Evolutionary conservation across 1,284 basidiomycete species (phyloP).

Genomic region (Tylopilus orsonianus): DNA sequence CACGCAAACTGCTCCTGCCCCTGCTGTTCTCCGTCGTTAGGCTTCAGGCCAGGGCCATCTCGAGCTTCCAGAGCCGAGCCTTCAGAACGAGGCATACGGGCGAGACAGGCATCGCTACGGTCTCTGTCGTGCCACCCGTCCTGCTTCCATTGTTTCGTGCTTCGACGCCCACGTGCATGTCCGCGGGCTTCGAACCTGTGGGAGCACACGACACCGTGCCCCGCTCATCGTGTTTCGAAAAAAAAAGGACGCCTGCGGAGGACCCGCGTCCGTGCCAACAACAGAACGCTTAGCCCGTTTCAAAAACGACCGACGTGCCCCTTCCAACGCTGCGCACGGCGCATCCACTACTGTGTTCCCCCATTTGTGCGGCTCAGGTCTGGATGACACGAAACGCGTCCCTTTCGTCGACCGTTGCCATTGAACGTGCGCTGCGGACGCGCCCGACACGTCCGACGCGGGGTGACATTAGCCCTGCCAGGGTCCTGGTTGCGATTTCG

Average conservation of each 20-base stretch:
- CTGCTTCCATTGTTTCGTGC: too few species aligned
- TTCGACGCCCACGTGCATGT: constrained; percentile 7
- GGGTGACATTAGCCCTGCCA: too few species aligned
- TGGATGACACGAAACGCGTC: too few species aligned
- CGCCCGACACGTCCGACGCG: not conserved
- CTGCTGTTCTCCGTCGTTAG: too few species aligned
- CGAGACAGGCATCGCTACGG: not conserved
- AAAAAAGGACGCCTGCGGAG: not conserved
- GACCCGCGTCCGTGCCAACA: too few species aligned
- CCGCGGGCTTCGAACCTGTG: constrained; percentile 4
- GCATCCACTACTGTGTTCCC: too few species aligned
- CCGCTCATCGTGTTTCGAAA: not conserved
- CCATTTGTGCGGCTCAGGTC: too few species aligned
- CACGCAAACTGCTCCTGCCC: too few species aligned
- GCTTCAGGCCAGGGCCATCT: too few species aligned
- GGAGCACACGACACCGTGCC: not conserved
- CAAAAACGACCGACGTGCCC: not conserved
- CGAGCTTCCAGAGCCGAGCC: not conserved
- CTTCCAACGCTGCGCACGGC: not conserved
- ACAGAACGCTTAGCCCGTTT: too few species aligned
- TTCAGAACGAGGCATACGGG: not conserved
- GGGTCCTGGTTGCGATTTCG: not conserved
- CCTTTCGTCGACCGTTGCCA: too few species aligned
- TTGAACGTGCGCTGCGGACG: not conserved
- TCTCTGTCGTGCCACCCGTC: not conserved